Base-by-base conservation (phyloP, 331 rosid genomes). In the Phaseolus coccineus region DNA sequence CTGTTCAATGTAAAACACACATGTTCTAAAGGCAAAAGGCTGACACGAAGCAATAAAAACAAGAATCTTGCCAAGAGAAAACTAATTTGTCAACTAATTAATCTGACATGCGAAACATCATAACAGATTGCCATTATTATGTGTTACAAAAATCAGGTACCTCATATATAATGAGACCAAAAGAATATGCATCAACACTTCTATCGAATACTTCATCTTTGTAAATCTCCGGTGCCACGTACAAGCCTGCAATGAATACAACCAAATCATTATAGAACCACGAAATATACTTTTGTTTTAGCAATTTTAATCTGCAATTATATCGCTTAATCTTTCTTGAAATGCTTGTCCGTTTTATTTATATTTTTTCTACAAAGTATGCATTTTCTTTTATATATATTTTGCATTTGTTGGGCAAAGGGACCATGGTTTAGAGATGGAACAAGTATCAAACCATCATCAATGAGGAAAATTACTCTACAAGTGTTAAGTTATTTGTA, bases 161-260 rank as follows among this genome's bases (percentile, higher is more conserved):
- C 99, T 96, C 99, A 27, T 90, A 90, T 75, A 96, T 51, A 84
- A 96, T 77, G 69, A 96, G 96, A 73, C 98, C 99, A 48, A 93
- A 96, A 72, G 98, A 90, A 84, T 88, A 96, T 5, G 88, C 88
- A 86, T 96, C 99, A 80, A 81, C 98, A 61, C 92, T 89, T 87
- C 92, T 93, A 80, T 85, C 91, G 80, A 96, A 96, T 71, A 86
- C 84, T 53, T 90, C 92, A 75, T 88, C 90, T 77, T 42, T 91
- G 93, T 88, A 91, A 81, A 90, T 80, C 84, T 96, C 99, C 4
- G 99, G 99, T 65, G 99, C 96, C 89, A 93, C 52, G 66, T 96
- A 96, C 75, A 88, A 86, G 88, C 86, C 99, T 96, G 73, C 83
- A 84, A 50, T 62, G 55, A 47, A 77, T 79, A 66, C 73, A 77